Evolutionary conservation across 1,284 basidiomycete species (phyloP), one percentile per base, ranked within the genome.

Genomic region (Cutaneotrichosporon sp.): DNA sequence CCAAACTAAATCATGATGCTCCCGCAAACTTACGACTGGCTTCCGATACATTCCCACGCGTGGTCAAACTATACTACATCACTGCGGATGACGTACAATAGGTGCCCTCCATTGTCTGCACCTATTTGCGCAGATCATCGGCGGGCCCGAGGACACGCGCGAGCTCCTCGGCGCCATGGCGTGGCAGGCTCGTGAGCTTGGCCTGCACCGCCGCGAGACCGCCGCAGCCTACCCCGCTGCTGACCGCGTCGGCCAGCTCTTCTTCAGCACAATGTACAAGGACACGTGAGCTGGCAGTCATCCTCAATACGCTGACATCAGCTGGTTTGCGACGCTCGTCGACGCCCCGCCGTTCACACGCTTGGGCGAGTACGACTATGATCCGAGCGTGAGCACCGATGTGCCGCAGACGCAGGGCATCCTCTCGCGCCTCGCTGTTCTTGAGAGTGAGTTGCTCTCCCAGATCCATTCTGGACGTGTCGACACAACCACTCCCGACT

Each of bases 101-200:
- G 72, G 65, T 53, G 69, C 73, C 0, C 65, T 74, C 34, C 66
- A 70, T 58, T 70, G 68, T 50, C 64, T 74, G 16, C 67, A 70
- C 16, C 65, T 72, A 0, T 72, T 64, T 34, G 62, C 66, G 4
- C 61, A 65, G 61, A 64, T 66, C 26, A 26, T 66, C 26, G 73
- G 71, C 9, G 73, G 73, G 16, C 62, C 68, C 0, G 65, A 65
- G 6, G 73, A 74, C 63, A 69, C 63, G 9, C 65, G 69, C 18
- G 64, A 69, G 42, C 55, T 72, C 56, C 59, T 71, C 50, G 63
- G 68, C 42, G 68, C 70, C 60, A 72, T 74, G 71, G 62, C 65
- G 18, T 69, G 69, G 70, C 70, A 73, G 14, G 67, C 68, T 11
- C 65, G 66, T 2, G 68, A 72, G 38, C 69, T 74, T 2, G 71